Percentiles rank a stretch among this genome's conserved stretches.
Evolutionary conservation across 139 green algal species (phyloP).

Genomic region (Trebouxia sp.): DNA sequence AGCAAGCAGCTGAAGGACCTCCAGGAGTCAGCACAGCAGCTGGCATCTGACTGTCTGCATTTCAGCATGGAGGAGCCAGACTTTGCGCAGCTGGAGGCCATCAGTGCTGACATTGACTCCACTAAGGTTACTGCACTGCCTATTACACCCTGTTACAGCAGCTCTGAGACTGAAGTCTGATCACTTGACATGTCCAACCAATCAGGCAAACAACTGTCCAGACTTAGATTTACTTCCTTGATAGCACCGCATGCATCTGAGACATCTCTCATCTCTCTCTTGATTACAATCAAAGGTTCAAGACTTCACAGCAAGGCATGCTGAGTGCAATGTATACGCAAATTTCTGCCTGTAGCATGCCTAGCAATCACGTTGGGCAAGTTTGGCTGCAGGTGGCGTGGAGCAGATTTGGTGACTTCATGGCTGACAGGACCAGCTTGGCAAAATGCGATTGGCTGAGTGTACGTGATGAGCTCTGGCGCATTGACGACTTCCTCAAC

Average conservation of each 20-base stretch:
- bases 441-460: constrained; percentile 69
- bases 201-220: no score
- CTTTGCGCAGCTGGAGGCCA: constrained; percentile 60
- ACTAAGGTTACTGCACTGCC: no score
- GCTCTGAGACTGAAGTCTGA: no score
- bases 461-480: constrained; percentile 61
- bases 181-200: no score
- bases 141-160: no score
- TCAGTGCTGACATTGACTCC: constrained; percentile 54
- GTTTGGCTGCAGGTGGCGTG: constrained; percentile 25
- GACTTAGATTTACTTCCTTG: no score
- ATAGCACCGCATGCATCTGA: no score
- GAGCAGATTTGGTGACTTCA: constrained; percentile 52
- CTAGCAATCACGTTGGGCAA: no score
- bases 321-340: no score
- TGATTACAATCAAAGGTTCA: no score
- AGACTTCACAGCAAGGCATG: neutral
- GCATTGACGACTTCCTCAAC: constrained; percentile 81
- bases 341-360: no score
- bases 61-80: constrained; percentile 63
- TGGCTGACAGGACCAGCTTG: constrained; percentile 64
- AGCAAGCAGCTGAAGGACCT: constrained; percentile 36
- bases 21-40: constrained; percentile 1
- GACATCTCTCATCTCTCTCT: no score
- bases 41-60: constrained; percentile 54